Evolutionary conservation across 306 rosid species (phyloP).

Genomic region (Trichosanthes cucumerina): DNA sequence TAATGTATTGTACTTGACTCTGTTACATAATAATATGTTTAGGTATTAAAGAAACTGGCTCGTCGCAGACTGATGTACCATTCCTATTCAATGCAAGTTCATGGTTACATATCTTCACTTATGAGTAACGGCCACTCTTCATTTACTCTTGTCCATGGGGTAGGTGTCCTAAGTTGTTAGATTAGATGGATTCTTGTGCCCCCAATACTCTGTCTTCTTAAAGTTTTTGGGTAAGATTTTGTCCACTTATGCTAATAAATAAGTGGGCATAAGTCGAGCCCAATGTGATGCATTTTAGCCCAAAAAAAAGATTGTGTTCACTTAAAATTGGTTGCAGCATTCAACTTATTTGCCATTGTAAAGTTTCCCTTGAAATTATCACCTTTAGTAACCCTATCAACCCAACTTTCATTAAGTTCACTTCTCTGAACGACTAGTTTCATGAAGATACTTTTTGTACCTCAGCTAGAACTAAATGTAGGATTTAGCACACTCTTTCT

Average conservation of each 20-base stretch:
- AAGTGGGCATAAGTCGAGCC: too few species aligned
- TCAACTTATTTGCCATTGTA: neutral
- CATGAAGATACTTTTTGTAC: neutral
- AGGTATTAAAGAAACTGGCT: constrained; percentile 84
- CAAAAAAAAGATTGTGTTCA: neutral
- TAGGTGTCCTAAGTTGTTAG: constrained; percentile 25
- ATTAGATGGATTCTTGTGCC: constrained; percentile 8
- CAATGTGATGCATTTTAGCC: too few species aligned
- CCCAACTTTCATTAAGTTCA: neutral
- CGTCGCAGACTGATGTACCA: constrained; percentile 75
- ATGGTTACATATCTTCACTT: constrained; percentile 67
- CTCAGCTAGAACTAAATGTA: neutral
- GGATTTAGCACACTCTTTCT: neutral
- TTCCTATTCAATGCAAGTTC: constrained; percentile 95
- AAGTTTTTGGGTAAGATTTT: neutral
- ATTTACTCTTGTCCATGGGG: constrained; percentile 92
- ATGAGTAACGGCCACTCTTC: constrained; percentile 43
- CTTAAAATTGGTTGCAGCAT: neutral
- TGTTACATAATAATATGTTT: constrained; percentile 1
- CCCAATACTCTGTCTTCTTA: neutral
- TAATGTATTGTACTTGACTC: constrained; percentile 9
- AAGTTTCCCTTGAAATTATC: neutral
- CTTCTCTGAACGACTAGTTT: constrained; percentile 7
- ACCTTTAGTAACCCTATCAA: neutral
- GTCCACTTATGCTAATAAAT: too few species aligned